Base-by-base conservation (phyloP, 2,329 filamentous ascomycete species). In the Hawksworthiomyces lignivorus region DNA sequence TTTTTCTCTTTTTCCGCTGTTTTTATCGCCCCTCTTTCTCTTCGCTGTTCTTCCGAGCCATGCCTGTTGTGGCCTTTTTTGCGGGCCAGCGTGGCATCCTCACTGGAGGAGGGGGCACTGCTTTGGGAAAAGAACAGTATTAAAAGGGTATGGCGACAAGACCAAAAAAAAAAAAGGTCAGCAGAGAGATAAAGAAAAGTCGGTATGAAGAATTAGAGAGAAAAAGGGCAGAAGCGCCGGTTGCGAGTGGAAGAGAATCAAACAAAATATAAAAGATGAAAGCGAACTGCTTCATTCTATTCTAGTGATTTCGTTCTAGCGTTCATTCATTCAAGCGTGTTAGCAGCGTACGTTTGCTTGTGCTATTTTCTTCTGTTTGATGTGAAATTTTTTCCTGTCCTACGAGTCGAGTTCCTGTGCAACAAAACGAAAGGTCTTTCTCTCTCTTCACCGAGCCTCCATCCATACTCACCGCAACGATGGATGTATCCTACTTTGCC, bases 391-490 rank as follows among this genome's bases (percentile, higher is more conserved):
- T n/a, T n/a, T n/a, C n/a, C n/a, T n/a, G n/a, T n/a, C n/a, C n/a
- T n/a, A n/a, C n/a, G n/a, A n/a, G n/a, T n/a, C n/a, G n/a, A n/a
- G n/a, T n/a, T n/a, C n/a, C n/a, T n/a, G n/a, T n/a, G n/a, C n/a
- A n/a, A n/a, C n/a, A n/a, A n/a, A n/a, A n/a, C n/a, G n/a, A n/a
- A n/a, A n/a, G n/a, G n/a, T 26, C 21, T 29, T 22, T 27, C 31
- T 35, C 24, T 3, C 12, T 36, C 4, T 26, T 20, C 5, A 21
- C 38, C 9, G 12, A 34, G 10, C 41, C 31, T n/a, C 36, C 40
- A 27, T 37, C 15, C 12, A 51, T 51, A 48, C 44, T 51, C 19
- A n/a, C n/a, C n/a, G n/a, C n/a, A n/a, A n/a, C n/a, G n/a, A n/a
- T n/a, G n/a, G n/a, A n/a, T n/a, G n/a, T n/a, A n/a, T n/a, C n/a